Conservation (phyloP, 2,329 filamentous ascomycete species). For the Ophiostoma quercus region DNA sequence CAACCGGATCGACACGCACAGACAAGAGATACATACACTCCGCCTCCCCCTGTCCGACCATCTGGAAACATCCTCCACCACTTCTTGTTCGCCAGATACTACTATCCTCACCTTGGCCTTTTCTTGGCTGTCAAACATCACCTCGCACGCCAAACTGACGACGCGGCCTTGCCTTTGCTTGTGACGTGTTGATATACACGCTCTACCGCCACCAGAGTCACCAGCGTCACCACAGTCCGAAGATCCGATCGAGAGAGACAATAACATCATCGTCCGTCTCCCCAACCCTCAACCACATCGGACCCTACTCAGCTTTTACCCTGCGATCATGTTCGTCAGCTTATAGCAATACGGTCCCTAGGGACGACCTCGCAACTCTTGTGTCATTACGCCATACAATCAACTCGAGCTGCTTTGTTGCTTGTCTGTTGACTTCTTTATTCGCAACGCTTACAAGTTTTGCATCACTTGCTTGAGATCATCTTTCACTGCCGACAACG, state of each 20-base stretch:
- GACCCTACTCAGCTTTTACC: constrained; percentile 8
- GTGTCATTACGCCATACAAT: constrained; percentile 9
- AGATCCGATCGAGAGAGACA: not conserved
- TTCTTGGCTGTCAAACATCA: constrained; percentile 15
- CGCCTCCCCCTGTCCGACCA: constrained; percentile 3
- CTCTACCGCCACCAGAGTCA: not conserved
- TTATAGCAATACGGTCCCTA: constrained; percentile 41
- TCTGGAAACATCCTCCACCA: constrained; percentile 4
- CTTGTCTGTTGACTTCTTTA: constrained; percentile 13
- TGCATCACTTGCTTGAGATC: no score
- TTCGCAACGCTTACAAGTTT: not conserved
- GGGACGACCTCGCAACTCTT: constrained; percentile 36
- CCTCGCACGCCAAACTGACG: not conserved
- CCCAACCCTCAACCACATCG: not conserved
- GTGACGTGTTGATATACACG: constrained; percentile 2
- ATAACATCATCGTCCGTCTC: constrained; percentile 10
- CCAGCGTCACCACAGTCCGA: not conserved
- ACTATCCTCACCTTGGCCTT: constrained; percentile 13
- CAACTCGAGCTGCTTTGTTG: constrained; percentile 1
- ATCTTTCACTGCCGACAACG: not conserved
- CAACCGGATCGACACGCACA: not conserved
- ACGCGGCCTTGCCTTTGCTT: not conserved
- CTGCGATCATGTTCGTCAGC: constrained; percentile 30
- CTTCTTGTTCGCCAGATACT: constrained; percentile 11
- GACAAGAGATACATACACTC: not conserved